A percentile compares a stretch with the other conserved stretches of the same genome.
Conservation (phyloP, 2,329 filamentous ascomycete genomes). For the Fusarium torreyae region DNA sequence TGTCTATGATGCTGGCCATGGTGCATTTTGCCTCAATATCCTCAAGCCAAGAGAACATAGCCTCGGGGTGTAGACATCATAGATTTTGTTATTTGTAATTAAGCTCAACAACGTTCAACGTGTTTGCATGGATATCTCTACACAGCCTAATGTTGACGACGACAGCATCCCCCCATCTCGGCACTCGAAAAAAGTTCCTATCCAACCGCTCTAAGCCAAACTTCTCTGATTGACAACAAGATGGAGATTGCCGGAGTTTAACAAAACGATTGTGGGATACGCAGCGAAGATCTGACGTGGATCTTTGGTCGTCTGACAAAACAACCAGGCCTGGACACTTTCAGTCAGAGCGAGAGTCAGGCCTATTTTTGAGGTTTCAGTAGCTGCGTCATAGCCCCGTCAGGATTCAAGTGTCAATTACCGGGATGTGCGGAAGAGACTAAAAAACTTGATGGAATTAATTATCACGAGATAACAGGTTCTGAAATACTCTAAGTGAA, state of each 20-base stretch:
- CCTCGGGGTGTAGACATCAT: conserved; percentile 19
- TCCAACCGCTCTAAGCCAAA: background rate
- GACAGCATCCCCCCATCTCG: conserved; percentile 17
- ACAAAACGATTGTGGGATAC: conserved; percentile 9
- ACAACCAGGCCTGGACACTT: background rate
- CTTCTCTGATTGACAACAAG: conserved; percentile 2
- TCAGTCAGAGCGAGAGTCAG: conserved; percentile 8
- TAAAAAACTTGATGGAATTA: conserved; percentile 7
- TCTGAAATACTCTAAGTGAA: too few relatives aligned
- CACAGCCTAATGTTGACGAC: conserved; percentile 36
- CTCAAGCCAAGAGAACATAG: conserved; percentile 24
- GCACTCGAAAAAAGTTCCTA: background rate
- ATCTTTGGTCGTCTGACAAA: conserved; percentile 23
- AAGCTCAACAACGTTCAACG: background rate
- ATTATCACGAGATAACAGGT: conserved; percentile 8
- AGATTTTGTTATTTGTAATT: conserved; percentile 25
- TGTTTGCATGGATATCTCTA: conserved; percentile 23
- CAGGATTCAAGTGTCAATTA: conserved; percentile 20
- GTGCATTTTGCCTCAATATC: background rate
- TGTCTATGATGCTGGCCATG: conserved; percentile 13
- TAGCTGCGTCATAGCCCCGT: conserved; percentile 43
- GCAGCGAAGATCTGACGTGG: conserved; percentile 29
- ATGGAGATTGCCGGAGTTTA: conserved; percentile 19
- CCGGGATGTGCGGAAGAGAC: conserved; percentile 37
- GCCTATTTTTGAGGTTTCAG: conserved; percentile 25